Base-by-base conservation (phyloP, 1,139 yeast species). In the Hemisphaericaspora subhashii region DNA sequence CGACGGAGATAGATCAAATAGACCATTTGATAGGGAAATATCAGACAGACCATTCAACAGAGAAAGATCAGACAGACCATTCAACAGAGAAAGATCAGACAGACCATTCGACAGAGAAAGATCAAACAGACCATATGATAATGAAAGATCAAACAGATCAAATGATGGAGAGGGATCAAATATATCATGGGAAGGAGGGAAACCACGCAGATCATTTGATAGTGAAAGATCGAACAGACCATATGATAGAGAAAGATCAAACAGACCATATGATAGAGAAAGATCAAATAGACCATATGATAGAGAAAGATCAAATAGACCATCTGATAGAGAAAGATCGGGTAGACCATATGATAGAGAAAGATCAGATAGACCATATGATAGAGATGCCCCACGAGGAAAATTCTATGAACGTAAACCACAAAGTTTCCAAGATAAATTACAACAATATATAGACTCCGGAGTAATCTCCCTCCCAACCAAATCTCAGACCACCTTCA, bases 381-480 rank as follows among this genome's bases (percentile, higher is more conserved):
- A 13, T 14, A 14, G 21, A 29, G 11, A 8, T 17, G 20, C 10
- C n/a, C n/a, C n/a, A n/a, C n/a, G n/a, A 29, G 12, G 20, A 18
- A 17, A 17, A 29, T n/a, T n/a, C n/a, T n/a, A n/a, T n/a, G 32
- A 29, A 27, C 21, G 18, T 16, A 27, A 16, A 27, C n/a, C 23
- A 9, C 14, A 11, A n/a, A 5, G 16, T n/a, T 11, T 35, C 8
- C 33, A 28, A n/a, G 24, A 22, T 10, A 39, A 41, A 18, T 22
- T 39, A 5, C 22, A 25, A 24, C 20, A 36, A 15, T 39, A 36
- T 22, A 28, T 41, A 4, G 37, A 41, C 11, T 21, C 37, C 4
- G 40, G 41, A 15, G 29, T n/a, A 14, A 29, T 24, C 11, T 6
- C 35, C 3, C n/a, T 10, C 16, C 20, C 12, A 12, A 27, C 26